Conservation (phyloP, 768 basidiomycete genomes). For the Termitomyces sp. region DNA sequence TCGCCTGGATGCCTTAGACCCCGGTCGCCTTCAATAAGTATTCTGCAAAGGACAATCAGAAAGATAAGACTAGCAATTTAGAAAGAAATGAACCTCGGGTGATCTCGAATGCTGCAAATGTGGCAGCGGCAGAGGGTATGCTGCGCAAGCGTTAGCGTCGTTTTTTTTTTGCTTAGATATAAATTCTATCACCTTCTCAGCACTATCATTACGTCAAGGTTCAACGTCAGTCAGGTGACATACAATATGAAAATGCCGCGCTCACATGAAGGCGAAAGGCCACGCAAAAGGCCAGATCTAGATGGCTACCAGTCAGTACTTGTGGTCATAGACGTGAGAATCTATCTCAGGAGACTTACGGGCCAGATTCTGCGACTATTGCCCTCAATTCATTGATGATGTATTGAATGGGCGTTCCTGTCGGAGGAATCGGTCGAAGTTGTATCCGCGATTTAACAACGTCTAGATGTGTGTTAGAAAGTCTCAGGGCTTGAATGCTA, state of each 20-base stretch:
- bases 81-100: conserved; percentile 50
- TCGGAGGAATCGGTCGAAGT: conserved; percentile 67
- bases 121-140: conserved; percentile 88
- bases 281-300: conserved; percentile 64
- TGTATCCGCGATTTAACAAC: conserved; percentile 92
- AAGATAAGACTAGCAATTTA: background rate
- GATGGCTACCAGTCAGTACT: background rate
- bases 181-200: conserved; percentile 46
- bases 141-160: conserved; percentile 29
- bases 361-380: conserved; percentile 66
- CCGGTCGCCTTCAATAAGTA: conserved; percentile 31
- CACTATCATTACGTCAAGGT: conserved; percentile 30
- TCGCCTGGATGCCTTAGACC: conserved; percentile 14
- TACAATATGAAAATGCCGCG: conserved; percentile 9
- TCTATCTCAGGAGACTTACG: conserved; percentile 39
- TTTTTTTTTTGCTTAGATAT: background rate
- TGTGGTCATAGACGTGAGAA: background rate
- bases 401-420: conserved; percentile 68
- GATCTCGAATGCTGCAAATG: conserved; percentile 86
- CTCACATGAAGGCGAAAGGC: conserved; percentile 72
- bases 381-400: conserved; percentile 63
- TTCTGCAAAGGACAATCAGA: conserved; percentile 19
- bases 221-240: background rate
- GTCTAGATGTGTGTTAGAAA: conserved; percentile 35
- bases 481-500: background rate